Conservation (phyloP, 768 basidiomycete genomes). For the Phlebiopsis gigantea region DNA sequence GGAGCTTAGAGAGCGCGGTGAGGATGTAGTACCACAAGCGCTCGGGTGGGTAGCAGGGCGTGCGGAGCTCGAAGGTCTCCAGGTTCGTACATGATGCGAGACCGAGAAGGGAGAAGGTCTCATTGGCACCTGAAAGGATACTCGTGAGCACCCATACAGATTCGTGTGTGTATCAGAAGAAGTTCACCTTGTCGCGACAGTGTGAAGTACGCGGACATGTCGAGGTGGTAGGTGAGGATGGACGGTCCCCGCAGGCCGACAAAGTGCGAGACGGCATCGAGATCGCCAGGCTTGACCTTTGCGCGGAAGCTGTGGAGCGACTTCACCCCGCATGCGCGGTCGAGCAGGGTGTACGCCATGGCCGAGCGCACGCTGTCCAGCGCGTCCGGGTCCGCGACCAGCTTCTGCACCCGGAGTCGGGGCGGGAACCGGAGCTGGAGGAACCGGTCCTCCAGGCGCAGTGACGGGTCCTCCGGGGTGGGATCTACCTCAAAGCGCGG, state of each 20-base stretch:
- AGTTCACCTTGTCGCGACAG: not conserved
- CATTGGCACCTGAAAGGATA: not conserved
- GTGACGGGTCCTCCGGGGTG: not conserved
- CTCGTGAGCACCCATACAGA: not conserved
- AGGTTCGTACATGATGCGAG: not conserved
- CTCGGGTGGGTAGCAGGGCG: not conserved
- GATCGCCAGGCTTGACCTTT: constrained; percentile 1
- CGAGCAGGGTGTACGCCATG: not conserved
- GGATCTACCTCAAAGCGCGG: not conserved
- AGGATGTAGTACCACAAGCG: constrained; percentile 3
- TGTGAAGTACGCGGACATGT: not conserved
- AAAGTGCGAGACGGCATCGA: constrained; percentile 1
- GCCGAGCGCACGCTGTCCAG: not conserved
- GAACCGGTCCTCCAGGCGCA: not conserved
- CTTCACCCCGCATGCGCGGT: not conserved
- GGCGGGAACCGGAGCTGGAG: not conserved
- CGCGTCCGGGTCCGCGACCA: constrained; percentile 1
- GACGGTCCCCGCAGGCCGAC: not conserved
- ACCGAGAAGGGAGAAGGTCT: not conserved
- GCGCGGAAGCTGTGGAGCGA: not conserved
- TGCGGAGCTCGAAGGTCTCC: constrained; percentile 1
- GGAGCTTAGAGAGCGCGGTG: not conserved
- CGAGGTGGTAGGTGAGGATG: constrained; percentile 1
- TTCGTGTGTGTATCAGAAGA: not conserved
- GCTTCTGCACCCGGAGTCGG: not conserved